Percentiles rank a stretch among this genome's conserved stretches.
These are phyloP conservation scores for Cichorium intybus DNA, from an alignment of 140 eudicot species.

Conservation along the genomic window DNA sequence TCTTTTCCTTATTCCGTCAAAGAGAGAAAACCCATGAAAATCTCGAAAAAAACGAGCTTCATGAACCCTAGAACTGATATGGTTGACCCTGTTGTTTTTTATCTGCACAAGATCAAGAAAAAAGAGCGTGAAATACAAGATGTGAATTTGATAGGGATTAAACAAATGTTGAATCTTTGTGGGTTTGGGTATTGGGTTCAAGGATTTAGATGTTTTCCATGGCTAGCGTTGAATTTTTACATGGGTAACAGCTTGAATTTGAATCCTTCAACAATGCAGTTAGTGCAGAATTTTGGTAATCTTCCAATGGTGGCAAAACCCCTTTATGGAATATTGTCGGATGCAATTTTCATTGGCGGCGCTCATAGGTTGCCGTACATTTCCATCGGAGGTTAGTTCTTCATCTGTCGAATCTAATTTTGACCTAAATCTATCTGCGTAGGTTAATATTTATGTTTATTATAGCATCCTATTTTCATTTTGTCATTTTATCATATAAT, in stretches of 20 bases:
- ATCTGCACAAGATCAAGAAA: constrained; percentile 34
- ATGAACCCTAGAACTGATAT: constrained; percentile 20
- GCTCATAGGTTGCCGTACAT: constrained; percentile 85
- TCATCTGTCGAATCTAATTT: constrained; percentile 7
- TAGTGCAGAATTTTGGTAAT: constrained; percentile 69
- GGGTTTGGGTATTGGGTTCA: constrained; percentile 95
- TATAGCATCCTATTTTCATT: no score
- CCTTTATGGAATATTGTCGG: constrained; percentile 79
- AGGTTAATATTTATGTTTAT: background rate
- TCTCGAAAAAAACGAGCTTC: constrained; percentile 18
- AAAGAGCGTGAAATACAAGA: constrained; percentile 16
- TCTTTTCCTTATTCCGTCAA: constrained; percentile 13
- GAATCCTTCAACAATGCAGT: constrained; percentile 78
- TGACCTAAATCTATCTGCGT: constrained; percentile 18
- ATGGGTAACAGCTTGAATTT: constrained; percentile 69
- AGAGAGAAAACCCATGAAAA: constrained; percentile 25
- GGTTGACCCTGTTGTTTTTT: constrained; percentile 28
- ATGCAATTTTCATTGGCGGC: constrained; percentile 78
- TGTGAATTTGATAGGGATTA: constrained; percentile 29
- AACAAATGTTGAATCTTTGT: constrained; percentile 55
- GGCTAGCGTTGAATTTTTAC: constrained; percentile 81
- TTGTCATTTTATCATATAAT: no score
- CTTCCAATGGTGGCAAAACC: constrained; percentile 97
- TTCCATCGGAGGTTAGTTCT: constrained; percentile 77
- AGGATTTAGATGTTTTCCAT: constrained; percentile 95